A percentile compares a stretch with the other conserved stretches of the same genome.
phyloP scores from a whole-genome alignment of 352 stramenopile species.

The Phytophthora sp. region DNA sequence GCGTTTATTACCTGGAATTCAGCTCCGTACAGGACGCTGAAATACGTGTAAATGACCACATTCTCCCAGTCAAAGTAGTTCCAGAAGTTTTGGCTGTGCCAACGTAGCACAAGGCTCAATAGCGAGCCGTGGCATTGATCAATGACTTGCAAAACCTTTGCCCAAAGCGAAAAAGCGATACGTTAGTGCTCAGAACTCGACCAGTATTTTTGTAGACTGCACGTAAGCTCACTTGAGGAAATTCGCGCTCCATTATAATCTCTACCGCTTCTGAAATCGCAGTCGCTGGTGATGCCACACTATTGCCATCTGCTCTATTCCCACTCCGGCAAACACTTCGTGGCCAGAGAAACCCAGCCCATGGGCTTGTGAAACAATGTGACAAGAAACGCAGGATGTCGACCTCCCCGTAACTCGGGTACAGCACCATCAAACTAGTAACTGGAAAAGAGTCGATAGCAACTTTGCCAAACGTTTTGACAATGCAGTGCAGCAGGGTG shows the following conservation, averaged over 20 bases:
- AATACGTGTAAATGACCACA: slow-evolving; percentile 55
- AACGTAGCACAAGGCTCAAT: slow-evolving; percentile 49
- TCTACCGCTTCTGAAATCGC: slow-evolving; percentile 50
- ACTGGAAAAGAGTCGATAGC: slow-evolving; percentile 59
- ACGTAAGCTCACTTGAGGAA: slow-evolving; percentile 49
- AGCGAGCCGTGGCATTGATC: slow-evolving; percentile 57
- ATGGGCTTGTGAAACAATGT: slow-evolving; percentile 34
- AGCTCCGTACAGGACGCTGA: slow-evolving; percentile 58
- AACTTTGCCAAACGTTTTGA: slow-evolving; percentile 55
- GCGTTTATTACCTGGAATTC: slow-evolving; percentile 76
- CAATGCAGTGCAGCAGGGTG: slow-evolving; percentile 56
- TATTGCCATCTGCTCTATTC: background rate
- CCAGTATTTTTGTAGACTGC: no score
- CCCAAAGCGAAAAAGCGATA: background rate
- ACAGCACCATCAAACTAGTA: slow-evolving; percentile 64
- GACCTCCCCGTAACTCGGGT: slow-evolving; percentile 40
- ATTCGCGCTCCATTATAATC: slow-evolving; percentile 53
- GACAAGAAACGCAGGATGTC: slow-evolving; percentile 47
- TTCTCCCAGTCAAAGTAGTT: slow-evolving; percentile 77
- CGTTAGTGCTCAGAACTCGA: no score
- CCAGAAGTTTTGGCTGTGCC: slow-evolving; percentile 69
- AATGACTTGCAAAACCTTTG: slow-evolving; percentile 50
- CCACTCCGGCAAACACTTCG: background rate
- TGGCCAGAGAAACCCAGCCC: slow-evolving; percentile 49
- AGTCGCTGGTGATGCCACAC: background rate